Percentiles rank a stretch among this genome's conserved stretches.
Evolutionary conservation across 2,329 filamentous ascomycete species (phyloP).

Genomic region (Ophiostoma perfectum): DNA sequence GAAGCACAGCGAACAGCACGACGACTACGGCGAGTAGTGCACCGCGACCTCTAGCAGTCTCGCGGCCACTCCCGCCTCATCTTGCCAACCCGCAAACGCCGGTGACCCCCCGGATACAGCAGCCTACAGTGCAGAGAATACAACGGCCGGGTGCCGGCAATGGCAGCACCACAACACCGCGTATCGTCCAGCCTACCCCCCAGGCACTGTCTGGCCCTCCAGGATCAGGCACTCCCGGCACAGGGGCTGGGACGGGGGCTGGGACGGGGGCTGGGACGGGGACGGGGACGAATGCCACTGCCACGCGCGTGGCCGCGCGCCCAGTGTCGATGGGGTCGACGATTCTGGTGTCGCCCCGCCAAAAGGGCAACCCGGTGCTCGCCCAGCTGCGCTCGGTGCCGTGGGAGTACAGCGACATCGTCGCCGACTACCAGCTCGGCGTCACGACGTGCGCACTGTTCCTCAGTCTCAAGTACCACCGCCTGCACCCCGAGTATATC

Average conservation of each 20-base stretch:
- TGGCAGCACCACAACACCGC: constrained; percentile 32
- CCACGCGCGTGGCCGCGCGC: background rate
- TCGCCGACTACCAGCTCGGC: constrained; percentile 86
- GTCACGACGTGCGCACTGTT: constrained; percentile 86
- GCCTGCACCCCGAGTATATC: constrained; percentile 94
- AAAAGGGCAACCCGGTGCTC: constrained; percentile 92
- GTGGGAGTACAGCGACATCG: constrained; percentile 98
- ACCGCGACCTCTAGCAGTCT: constrained; percentile 25
- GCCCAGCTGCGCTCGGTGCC: constrained; percentile 73
- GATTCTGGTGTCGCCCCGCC: constrained; percentile 83
- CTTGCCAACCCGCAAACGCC: constrained; percentile 35
- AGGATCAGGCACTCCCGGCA: background rate
- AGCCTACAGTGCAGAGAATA: constrained; percentile 52
- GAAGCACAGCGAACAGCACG: background rate
- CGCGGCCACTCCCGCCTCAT: background rate
- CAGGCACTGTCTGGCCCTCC: constrained; percentile 63
- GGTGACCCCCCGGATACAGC: constrained; percentile 41
- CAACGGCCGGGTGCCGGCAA: constrained; percentile 34
- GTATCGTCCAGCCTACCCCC: constrained; percentile 79
- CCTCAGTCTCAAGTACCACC: constrained; percentile 89
- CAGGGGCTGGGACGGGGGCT: background rate
- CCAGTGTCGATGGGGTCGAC: constrained; percentile 55
- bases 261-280: background rate
- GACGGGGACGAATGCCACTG: background rate
- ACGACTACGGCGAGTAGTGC: constrained; percentile 23